These are phyloP conservation scores for Tylopilus subfusipes DNA, from an alignment of 768 basidiomycete genomes.

Conservation along the genomic window DNA sequence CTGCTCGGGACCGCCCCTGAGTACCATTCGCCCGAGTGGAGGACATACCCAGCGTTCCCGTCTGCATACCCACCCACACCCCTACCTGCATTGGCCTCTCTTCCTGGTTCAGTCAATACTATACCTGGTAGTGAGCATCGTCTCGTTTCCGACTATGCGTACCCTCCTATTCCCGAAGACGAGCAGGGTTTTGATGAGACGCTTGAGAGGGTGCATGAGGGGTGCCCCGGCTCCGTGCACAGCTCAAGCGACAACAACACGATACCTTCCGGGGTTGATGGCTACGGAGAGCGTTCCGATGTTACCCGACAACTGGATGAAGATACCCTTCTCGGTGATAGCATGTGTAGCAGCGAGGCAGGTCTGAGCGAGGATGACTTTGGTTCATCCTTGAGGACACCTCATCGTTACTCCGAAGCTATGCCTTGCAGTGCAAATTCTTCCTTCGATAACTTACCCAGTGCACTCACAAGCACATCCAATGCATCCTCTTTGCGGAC, in stretches of 20 bases:
- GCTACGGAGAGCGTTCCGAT: background rate
- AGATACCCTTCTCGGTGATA: slow-evolving; percentile 23
- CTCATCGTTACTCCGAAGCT: slow-evolving; percentile 34
- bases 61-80: slow-evolving; percentile 77
- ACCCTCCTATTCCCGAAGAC: slow-evolving; percentile 40
- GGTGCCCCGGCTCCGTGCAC: slow-evolving; percentile 55
- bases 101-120: slow-evolving; percentile 21
- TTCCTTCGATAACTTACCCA: slow-evolving; percentile 26
- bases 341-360: slow-evolving; percentile 25
- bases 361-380: slow-evolving; percentile 50
- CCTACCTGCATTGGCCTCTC: slow-evolving; percentile 37
- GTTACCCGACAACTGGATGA: slow-evolving; percentile 12
- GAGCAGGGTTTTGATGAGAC: slow-evolving; percentile 64
- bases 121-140: slow-evolving; percentile 1
- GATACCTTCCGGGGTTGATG: slow-evolving; percentile 39
- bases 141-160: slow-evolving; percentile 11
- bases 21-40: slow-evolving; percentile 59
- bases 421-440: slow-evolving; percentile 22
- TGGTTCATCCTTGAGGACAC: slow-evolving; percentile 65
- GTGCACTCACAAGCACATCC: slow-evolving; percentile 39
- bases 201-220: slow-evolving; percentile 65
- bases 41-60: slow-evolving; percentile 70
- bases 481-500: slow-evolving; percentile 38
- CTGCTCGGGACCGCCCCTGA: slow-evolving; percentile 30
- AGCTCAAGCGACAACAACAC: slow-evolving; percentile 56